phyloP scores from a whole-genome alignment of 176 grass and related monocot genomes.

The Carex scoparia region DNA sequence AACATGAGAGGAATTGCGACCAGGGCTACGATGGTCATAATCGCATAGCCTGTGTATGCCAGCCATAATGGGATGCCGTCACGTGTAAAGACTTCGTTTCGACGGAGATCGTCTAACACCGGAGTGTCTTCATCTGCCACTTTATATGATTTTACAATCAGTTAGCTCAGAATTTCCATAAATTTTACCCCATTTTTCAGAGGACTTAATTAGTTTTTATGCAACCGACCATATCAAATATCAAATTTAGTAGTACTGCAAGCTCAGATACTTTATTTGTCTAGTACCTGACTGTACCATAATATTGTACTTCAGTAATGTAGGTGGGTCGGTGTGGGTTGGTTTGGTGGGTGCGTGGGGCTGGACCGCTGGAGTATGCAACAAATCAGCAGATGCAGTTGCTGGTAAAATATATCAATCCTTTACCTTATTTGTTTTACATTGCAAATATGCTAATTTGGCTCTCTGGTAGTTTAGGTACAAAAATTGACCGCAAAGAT shows the following conservation, averaged over 20 bases:
- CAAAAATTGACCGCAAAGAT: background rate
- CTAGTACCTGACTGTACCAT: background rate
- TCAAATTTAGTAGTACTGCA: background rate
- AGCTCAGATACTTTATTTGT: background rate
- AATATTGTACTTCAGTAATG: conserved; percentile 4
- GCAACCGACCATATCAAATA: background rate
- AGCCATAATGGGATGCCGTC: conserved; percentile 66
- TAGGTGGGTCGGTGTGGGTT: background rate
- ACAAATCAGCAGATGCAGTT: background rate
- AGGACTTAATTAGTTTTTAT: background rate
- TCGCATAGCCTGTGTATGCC: conserved; percentile 51
- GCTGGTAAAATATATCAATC: background rate
- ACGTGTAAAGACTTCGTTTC: conserved; percentile 63
- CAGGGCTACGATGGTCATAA: conserved; percentile 43
- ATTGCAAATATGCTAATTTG: background rate
- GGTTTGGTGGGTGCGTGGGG: background rate
- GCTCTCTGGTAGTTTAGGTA: background rate
- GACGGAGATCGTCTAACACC: conserved; percentile 46
- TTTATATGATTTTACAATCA: background rate
- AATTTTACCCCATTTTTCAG: background rate
- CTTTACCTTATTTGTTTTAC: background rate
- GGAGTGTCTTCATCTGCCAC: conserved; percentile 50
- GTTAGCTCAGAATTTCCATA: background rate
- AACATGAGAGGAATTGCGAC: conserved; percentile 79
- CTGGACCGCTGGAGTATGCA: background rate